Base-by-base conservation (phyloP, 495 filamentous ascomycete species). In the Penicillium odoratum region DNA sequence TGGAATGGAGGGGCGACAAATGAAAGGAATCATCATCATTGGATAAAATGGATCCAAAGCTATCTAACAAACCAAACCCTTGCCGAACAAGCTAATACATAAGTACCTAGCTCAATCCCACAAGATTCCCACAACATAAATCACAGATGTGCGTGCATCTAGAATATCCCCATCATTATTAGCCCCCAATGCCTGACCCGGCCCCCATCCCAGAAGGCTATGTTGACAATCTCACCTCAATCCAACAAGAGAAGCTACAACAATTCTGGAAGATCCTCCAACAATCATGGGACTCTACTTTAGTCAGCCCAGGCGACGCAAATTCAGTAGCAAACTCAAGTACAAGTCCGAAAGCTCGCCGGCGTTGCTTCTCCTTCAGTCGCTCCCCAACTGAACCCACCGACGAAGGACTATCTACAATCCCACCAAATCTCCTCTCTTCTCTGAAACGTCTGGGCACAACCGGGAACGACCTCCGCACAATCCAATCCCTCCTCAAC, bases 381-480 rank as follows among this genome's bases (percentile, higher is more conserved):
- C 61, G 62, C 31, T 36, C 64, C 9, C 54, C 47, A 36, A 38
- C 46, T 5, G 50, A 57, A 4, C 62, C 62, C 8, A 51, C 59
- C 0, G 48, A 60, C 10, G 30, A 56, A 16, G 59, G 60, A n/a
- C 40, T 48, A 7, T 52, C 54, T 13, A 57, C 59, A 1, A 65
- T 68, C 30, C 62, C 65, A 0, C 9, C 53, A n/a, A 61, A 68
- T 15, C 48, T 65, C 8, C 44, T 69, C 10, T 46, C 56, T 5
- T 55, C 62, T 4, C 58, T 74, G 4, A 61, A 66, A 40, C 50
- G 53, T 9, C 38, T 63, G 16, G 63, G 62, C 16, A 54, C 68
- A 10, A 59, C 46, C 2, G 40, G 58, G 16, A 44, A 47, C n/a
- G 69, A 74, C 5, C 61, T 71, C 52, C 68, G 65, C 33, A 36